Percentiles rank a stretch among this genome's conserved stretches.
phyloP scores from a whole-genome alignment of 1,139 yeast genomes.

The Protomyces lactucae-debilis region DNA sequence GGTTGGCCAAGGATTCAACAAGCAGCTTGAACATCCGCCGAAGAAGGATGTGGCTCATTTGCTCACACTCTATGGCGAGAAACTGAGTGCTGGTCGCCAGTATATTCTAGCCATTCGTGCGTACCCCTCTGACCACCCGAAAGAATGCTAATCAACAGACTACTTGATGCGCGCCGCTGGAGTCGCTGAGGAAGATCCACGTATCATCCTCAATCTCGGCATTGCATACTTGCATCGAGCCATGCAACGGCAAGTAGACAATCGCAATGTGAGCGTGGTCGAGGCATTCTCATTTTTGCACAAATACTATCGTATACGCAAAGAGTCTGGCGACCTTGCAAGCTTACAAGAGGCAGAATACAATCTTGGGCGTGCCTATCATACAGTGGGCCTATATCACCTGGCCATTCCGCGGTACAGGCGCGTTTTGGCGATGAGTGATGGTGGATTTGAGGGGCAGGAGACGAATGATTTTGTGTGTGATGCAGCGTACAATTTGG shows the following conservation, averaged over 20 bases:
- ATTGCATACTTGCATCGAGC: conserved; percentile 85
- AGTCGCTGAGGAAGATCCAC: conserved; percentile 60
- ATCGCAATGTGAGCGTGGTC: conserved; percentile 77
- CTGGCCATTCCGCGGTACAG: conserved; percentile 71
- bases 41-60: conserved; percentile 53
- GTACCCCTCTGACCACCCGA: conserved; percentile 35
- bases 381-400: conserved; percentile 57
- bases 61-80: conserved; percentile 69
- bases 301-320: conserved; percentile 57
- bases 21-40: conserved; percentile 37
- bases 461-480: conserved; percentile 51
- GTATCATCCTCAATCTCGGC: conserved; percentile 68
- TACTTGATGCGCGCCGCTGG: conserved; percentile 52
- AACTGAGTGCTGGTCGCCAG: conserved; percentile 76
- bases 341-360: conserved; percentile 75
- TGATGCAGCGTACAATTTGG: conserved; percentile 83
- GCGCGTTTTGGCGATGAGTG: conserved; percentile 48
- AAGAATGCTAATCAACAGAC: conserved; percentile 26
- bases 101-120: conserved; percentile 56
- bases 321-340: conserved; percentile 31
- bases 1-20: conserved; percentile 51
- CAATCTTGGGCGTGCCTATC: conserved; percentile 80
- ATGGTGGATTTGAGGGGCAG: conserved; percentile 12
- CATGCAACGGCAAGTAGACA: conserved; percentile 80
- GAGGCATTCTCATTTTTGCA: conserved; percentile 77